Evolutionary conservation across 2,329 filamentous ascomycete genomes (phyloP).

Genomic region (Aspergillus sp.): DNA sequence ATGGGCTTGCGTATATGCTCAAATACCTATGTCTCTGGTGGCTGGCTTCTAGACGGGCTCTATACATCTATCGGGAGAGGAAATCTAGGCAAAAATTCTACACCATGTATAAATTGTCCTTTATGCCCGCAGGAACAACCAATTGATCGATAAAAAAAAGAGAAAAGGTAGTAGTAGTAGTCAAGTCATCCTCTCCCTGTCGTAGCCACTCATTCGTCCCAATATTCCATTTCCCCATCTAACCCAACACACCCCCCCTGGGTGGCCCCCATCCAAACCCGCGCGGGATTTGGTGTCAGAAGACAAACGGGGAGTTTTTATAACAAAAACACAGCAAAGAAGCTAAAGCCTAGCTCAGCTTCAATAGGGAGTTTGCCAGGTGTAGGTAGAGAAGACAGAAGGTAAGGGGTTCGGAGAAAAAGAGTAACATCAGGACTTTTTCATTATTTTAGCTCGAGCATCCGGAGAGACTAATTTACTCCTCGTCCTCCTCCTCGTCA

Average conservation of each 20-base stretch:
- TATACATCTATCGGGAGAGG: too few relatives aligned
- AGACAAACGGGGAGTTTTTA: not conserved
- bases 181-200: conserved; percentile 22
- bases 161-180: conserved; percentile 20
- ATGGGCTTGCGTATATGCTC: too few relatives aligned
- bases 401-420: conserved; percentile 8
- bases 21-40: too few relatives aligned
- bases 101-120: not conserved
- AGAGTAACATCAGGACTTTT: conserved; percentile 27
- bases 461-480: conserved; percentile 38
- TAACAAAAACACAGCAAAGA: not conserved
- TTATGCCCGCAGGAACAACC: conserved; percentile 1
- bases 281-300: too few relatives aligned
- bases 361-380: not conserved
- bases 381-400: conserved; percentile 4
- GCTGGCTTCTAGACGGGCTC: too few relatives aligned
- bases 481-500: conserved; percentile 48
- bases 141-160: conserved; percentile 23
- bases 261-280: too few relatives aligned
- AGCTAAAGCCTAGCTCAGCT: not conserved
- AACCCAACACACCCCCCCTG: not conserved
- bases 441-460: conserved; percentile 27
- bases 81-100: too few relatives aligned
- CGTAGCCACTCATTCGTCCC: conserved; percentile 11
- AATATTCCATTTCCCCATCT: conserved; percentile 5